These are phyloP conservation scores for Alternaria gaisen DNA, from an alignment of 2,329 filamentous ascomycete genomes.

Conservation along the genomic window DNA sequence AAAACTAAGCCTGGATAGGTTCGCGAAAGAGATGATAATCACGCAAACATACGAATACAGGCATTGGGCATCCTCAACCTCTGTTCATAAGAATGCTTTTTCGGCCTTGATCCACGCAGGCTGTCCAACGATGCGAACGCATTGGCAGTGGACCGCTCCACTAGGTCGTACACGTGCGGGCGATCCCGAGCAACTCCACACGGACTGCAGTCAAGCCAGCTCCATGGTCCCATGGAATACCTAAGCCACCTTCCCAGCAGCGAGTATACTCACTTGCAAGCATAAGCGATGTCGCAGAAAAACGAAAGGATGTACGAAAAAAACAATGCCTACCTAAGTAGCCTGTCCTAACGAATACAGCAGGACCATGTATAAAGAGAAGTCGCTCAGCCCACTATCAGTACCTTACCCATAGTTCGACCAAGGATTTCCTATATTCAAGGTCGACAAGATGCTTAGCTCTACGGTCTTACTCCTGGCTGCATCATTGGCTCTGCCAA, in stretches of 20 bases:
- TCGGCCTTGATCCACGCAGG: neutral
- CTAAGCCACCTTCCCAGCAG: neutral
- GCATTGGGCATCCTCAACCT: neutral
- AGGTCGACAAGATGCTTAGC: neutral
- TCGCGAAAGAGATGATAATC: neutral
- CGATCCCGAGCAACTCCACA: neutral
- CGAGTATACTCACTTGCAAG: neutral
- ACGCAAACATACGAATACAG: no score
- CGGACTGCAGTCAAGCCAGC: neutral
- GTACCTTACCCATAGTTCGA: neutral
- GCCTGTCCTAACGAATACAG: neutral
- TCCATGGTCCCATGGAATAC: neutral
- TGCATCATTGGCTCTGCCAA: neutral
- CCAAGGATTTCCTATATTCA: neutral
- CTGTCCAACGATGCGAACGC: neutral
- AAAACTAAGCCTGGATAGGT: neutral
- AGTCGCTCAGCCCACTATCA: fast-evolving
- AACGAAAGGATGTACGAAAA: neutral
- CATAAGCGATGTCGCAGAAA: neutral
- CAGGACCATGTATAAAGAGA: neutral
- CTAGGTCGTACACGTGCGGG: neutral
- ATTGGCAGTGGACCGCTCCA: neutral
- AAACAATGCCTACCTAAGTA: neutral
- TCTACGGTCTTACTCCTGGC: neutral
- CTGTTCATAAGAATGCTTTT: neutral